Base-by-base conservation (phyloP, 257 asterid species). In the Salvia miltiorrhiza region DNA sequence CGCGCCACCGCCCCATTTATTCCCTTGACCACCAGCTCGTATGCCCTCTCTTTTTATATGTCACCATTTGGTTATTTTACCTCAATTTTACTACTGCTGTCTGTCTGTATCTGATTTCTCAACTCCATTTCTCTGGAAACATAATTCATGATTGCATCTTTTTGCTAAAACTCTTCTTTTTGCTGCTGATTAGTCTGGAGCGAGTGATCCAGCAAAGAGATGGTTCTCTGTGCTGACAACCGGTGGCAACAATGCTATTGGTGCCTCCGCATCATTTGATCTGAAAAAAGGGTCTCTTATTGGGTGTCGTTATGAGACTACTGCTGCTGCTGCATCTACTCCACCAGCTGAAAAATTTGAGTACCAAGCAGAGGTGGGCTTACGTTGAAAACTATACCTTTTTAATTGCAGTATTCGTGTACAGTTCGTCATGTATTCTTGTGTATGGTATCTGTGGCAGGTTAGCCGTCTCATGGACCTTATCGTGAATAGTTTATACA, bases 401-500 rank as follows among this genome's bases (percentile, higher is more conserved):
- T 33, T 1, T 55, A 53, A 21, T 39, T 57, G 67, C 47, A 57
- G 14, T 54, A 41, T 63, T n/a, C 28, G 13, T 4, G 26, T 68
- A 2, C 28, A 73, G 43, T 30, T 53, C 37, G 32, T 49, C 23
- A 71, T 58, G 33, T 41, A 17, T 41, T 55, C 49, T 26, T 61
- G 9, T 26, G n/a, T 64, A n/a, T 56, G 50, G 40, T 67, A 50
- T 63, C 53, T 71, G 48, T 72, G 72, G 65, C 86, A 94, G 99
- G 97, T 94, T 77, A 94, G 99, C 83, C 97, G 97, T 54, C 96
- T 94, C 39, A 91, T 94, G 97, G 97, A 91, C 83, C 96, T 94
- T 43, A 94, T 94, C 17, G 99, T 94, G 54, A 94, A 91, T 76
- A 94, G 97, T 72, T 74, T 91, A 63, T 94, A 94, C 75, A 94